These are phyloP conservation scores for Boletellus deceptivus DNA, from an alignment of 1,284 basidiomycete species.

Conservation along the genomic window DNA sequence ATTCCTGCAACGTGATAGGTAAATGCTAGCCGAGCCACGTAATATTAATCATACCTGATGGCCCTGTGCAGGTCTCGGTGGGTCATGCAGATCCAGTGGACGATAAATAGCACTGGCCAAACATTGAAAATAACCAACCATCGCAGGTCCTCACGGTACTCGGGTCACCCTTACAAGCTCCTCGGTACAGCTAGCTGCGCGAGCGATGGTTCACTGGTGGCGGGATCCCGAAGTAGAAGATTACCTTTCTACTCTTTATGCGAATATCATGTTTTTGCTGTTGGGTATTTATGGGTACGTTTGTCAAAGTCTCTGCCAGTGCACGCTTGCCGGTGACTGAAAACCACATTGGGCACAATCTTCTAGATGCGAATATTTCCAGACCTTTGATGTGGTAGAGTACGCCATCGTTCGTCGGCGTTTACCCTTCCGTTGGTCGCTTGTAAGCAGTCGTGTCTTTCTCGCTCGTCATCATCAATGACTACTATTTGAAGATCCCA, in stretches of 20 bases:
- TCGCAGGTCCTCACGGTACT: neutral
- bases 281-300: conserved; percentile 17
- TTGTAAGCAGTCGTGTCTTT: conserved; percentile 11
- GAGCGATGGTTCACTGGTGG: conserved; percentile 15
- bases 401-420: conserved; percentile 17
- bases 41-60: neutral
- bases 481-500: conserved; percentile 14
- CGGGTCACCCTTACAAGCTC: neutral
- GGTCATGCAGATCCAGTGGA: neutral
- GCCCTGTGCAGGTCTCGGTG: neutral
- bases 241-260: neutral
- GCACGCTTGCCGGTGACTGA: neutral
- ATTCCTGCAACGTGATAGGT: neutral
- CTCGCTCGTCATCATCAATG: neutral
- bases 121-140: no score
- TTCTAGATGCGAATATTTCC: conserved; percentile 25
- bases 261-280: conserved; percentile 7
- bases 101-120: neutral
- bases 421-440: conserved; percentile 23
- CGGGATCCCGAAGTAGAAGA: conserved; percentile 6
- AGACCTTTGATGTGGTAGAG: conserved; percentile 15
- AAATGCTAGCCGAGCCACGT: neutral
- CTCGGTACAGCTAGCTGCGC: neutral
- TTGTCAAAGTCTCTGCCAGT: neutral
- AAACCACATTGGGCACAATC: neutral